Percentiles rank a stretch among this genome's conserved stretches.
Evolutionary conservation across 768 basidiomycete genomes (phyloP).

Genomic region (Infundibulicybe gibba): DNA sequence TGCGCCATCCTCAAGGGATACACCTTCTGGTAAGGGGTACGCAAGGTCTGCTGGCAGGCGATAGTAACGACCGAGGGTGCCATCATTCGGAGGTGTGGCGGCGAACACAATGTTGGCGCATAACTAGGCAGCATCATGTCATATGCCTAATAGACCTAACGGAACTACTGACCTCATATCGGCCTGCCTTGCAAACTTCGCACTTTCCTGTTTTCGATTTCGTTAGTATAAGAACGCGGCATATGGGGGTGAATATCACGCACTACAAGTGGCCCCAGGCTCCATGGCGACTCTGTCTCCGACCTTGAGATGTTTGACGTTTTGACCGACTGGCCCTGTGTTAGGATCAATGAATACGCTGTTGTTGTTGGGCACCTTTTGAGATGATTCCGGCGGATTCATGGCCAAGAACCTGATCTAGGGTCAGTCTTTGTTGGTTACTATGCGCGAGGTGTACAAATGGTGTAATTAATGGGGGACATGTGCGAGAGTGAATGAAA

Average conservation of each 20-base stretch:
- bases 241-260: conserved; percentile 13
- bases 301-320: conserved; percentile 70
- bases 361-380: conserved; percentile 42
- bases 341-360: not conserved
- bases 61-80: conserved; percentile 87
- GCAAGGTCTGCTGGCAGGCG: conserved; percentile 81
- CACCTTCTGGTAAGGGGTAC: conserved; percentile 77
- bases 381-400: conserved; percentile 82
- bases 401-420: conserved; percentile 80
- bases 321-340: conserved; percentile 57
- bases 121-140: conserved; percentile 2
- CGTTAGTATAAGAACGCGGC: not conserved
- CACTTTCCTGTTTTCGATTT: conserved; percentile 48
- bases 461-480: no score
- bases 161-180: conserved; percentile 61
- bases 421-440: not conserved
- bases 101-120: conserved; percentile 87
- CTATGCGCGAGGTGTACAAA: no score
- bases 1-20: conserved; percentile 91
- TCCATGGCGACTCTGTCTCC: conserved; percentile 93
- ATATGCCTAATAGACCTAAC: not conserved
- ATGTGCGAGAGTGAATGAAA: no score
- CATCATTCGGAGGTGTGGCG: conserved; percentile 91
- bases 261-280: conserved; percentile 81
- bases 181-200: conserved; percentile 79